A percentile compares a stretch with the other conserved stretches of the same genome.
Conservation (phyloP, 2,329 filamentous ascomycete species). For the Calycina herbarum region DNA sequence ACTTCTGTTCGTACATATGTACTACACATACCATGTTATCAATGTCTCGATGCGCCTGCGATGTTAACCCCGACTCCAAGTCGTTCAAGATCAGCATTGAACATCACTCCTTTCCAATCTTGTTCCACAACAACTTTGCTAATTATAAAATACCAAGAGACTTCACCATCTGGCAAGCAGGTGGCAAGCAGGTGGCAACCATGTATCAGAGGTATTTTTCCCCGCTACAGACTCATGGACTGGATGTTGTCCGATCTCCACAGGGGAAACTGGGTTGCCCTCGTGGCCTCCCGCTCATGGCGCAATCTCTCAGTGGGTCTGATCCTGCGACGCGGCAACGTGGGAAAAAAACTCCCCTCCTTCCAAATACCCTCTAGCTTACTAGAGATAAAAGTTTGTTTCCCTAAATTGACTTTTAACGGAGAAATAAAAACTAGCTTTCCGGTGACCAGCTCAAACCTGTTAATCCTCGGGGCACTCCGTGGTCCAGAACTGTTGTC, state of each 20-base stretch:
- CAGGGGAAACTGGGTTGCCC: not conserved
- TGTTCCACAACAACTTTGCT: not conserved
- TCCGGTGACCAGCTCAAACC: not conserved
- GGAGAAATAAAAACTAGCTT: not conserved
- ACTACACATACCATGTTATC: not conserved
- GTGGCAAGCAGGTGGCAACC: not conserved
- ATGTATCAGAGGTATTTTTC: not conserved
- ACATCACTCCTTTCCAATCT: not conserved
- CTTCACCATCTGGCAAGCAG: not conserved
- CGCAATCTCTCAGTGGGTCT: not conserved
- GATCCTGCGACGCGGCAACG: not conserved
- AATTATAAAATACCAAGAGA: not conserved
- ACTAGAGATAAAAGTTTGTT: not conserved
- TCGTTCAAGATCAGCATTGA: not conserved
- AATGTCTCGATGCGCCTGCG: too few relatives aligned
- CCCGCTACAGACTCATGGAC: not conserved
- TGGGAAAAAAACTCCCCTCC: not conserved
- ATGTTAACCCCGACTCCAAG: not conserved
- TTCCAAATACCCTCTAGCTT: not conserved
- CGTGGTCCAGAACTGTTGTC: not conserved
- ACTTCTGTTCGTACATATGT: not conserved
- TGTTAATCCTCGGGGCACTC: not conserved
- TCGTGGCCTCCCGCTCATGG: slow-evolving; percentile 2
- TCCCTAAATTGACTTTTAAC: not conserved
- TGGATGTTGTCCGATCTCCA: not conserved